Percentiles rank a stretch among this genome's conserved stretches.
phyloP scores from a whole-genome alignment of 805 yeast species.

The Diddensiella caesifluorescens region DNA sequence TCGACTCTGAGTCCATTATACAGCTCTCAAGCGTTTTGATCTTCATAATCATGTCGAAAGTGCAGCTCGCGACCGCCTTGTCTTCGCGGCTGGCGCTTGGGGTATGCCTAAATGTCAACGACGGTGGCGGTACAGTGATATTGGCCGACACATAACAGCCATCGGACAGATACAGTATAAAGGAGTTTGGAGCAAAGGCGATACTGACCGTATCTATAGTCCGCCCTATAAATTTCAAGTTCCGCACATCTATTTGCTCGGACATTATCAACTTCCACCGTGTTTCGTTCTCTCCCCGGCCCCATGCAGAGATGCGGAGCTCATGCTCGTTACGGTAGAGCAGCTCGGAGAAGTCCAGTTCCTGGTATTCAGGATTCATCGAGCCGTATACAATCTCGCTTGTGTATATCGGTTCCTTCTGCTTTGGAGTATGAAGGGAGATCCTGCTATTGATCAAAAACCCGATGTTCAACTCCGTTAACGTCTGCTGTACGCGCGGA shows the following conservation, averaged over 20 bases:
- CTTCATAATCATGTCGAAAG: constrained; percentile 28
- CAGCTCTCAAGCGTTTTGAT: constrained; percentile 29
- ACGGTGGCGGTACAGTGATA: neutral
- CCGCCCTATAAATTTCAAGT: constrained; percentile 19
- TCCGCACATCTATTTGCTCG: constrained; percentile 11
- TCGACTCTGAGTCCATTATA: constrained; percentile 26
- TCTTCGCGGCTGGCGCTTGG: neutral
- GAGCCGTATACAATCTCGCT: constrained; percentile 19
- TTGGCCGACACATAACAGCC: constrained; percentile 18
- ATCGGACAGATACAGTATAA: constrained; percentile 19
- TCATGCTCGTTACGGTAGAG: constrained; percentile 10
- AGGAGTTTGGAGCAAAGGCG: constrained; percentile 17
- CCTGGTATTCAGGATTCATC: constrained; percentile 24
- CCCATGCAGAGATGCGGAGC: constrained; percentile 18
- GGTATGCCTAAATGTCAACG: neutral
- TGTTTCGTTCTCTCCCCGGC: neutral
- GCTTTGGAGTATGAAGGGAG: constrained; percentile 12
- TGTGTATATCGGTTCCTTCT: constrained; percentile 18
- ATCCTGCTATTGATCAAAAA: constrained; percentile 18
- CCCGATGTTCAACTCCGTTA: constrained; percentile 28
- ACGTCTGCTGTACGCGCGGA: constrained; percentile 25
- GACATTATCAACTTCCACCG: constrained; percentile 11
- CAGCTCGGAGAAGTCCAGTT: constrained; percentile 15
- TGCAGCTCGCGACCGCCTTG: constrained; percentile 13
- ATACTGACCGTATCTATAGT: constrained; percentile 15